Evolutionary conservation across 331 rosid species (phyloP), one percentile per base, ranked within the genome.

Genomic region (Quercus phellos): DNA sequence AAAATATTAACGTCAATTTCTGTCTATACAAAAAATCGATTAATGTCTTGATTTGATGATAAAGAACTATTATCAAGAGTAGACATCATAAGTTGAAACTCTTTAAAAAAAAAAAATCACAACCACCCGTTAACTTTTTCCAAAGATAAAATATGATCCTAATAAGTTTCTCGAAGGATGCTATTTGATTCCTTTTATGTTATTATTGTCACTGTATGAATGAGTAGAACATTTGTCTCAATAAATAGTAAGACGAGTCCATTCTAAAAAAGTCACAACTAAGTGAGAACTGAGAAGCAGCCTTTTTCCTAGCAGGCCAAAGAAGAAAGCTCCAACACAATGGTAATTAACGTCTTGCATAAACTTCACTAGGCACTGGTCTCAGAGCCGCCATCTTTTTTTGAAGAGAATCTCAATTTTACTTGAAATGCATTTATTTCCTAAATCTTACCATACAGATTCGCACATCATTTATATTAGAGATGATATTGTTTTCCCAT

Each of bases 21-120:
- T 0, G 1, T 0, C 0, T 38, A 38, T 0, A 38, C 12, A 0
- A 38, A 38, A 38, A 38, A 38, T 0, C 0, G 1, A 38, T 38
- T 38, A 0, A 0, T 8, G 0, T 38, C 1, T 38, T 38, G 0
- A 7, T 38, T 0, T 38, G 0, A 38, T 38, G 0, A 7, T 38
- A 38, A 38, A 38, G 0, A 38, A 8, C 0, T 7, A 38, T 2
- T 0, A 38, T 38, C 0, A 35, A 0, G 0, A 35, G 0, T 0
- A 0, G 11, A 38, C 0, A 2, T 0, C 0, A 7, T 7, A 7
- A 1, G 0, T 38, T 38, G 0, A 38, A 38, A 35, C 0, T 35
- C 0, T 35, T 2, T 35, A 5, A 35, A 38, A 38, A 38, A 35
- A 6, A 35, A 35, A 35, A 35, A 0, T 1, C 2, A 35, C 11